Evolutionary conservation across 78 protist species (phyloP).

Genomic region (Cavenderia fasciculata): DNA sequence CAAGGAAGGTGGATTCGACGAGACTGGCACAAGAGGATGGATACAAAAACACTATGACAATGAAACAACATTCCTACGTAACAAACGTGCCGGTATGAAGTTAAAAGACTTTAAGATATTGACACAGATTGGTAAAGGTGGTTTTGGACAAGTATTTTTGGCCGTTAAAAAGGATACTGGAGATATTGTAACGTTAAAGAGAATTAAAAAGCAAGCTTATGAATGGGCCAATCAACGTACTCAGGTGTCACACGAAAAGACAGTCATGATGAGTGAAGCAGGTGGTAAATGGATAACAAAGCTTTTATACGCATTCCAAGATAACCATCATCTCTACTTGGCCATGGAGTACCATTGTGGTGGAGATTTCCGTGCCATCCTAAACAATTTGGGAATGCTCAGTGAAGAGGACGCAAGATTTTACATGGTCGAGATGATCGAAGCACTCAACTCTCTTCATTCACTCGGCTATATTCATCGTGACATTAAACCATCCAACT

Average conservation of each 20-base stretch:
- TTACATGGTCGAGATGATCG: conserved; percentile 90
- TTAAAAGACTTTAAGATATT: conserved; percentile 82
- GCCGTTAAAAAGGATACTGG: conserved; percentile 60
- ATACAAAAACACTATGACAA: conserved; percentile 13
- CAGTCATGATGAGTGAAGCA: conserved; percentile 41
- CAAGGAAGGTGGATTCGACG: neutral
- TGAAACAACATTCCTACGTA: conserved; percentile 53
- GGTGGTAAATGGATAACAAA: conserved; percentile 79
- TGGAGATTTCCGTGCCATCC: conserved; percentile 85
- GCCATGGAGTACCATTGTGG: conserved; percentile 90
- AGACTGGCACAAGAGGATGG: conserved; percentile 29
- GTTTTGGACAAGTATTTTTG: conserved; percentile 88
- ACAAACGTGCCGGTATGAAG: conserved; percentile 74
- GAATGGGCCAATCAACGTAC: conserved; percentile 71
- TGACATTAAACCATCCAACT: conserved; percentile 94
- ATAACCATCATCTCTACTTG: conserved; percentile 76
- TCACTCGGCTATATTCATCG: conserved; percentile 86
- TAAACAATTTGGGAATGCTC: conserved; percentile 53
- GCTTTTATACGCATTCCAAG: conserved; percentile 86
- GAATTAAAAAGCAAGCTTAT: conserved; percentile 33
- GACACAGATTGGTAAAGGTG: conserved; percentile 90
- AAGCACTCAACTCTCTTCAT: conserved; percentile 92
- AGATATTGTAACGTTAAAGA: conserved; percentile 58
- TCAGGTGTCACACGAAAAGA: conserved; percentile 50
- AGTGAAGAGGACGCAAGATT: conserved; percentile 83